Base-by-base conservation (phyloP, 2,329 filamentous ascomycete genomes). In the Alternaria rosae region DNA sequence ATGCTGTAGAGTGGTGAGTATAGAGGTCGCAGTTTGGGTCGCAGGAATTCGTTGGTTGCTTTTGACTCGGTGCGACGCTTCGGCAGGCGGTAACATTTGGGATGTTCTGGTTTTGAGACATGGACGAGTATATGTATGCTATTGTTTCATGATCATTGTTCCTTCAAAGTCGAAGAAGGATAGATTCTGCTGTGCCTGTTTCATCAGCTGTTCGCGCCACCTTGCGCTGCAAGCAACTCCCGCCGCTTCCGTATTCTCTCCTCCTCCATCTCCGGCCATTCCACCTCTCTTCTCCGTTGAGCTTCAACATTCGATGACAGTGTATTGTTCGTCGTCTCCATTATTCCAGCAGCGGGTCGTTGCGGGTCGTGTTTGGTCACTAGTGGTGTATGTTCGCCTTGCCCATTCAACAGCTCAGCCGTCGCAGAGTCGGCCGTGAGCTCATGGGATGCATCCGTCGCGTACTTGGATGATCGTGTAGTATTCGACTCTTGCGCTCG, bases 191-290 rank as follows among this genome's bases (percentile, higher is more conserved):
- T 9, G 13, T 15, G 13, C 13, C 30, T 8, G 3, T 15, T 15
- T 13, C 0, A 35, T 35, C 30, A 35, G 15, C 1, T 15, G 13
- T 15, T 38, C 15, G 17, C 42, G 23, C 17, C 2, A 0, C 17
- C 7, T 15, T 47, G 44, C n/a, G 5, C 26, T 0, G 25, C 23
- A 48, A 48, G 45, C 11, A 20, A 30, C 4, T 30, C 25, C 1
- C 54, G 32, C 28, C 38, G 28, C 30, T 62, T 51, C 28, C 62
- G 50, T 2, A 65, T 42, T 3, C 54, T 62, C 6, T 45, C 44
- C 20, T 59, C 62, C 45, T 62, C 62, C 43, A 35, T 56, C 25
- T 65, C 59, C 11, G 62, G 41, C 58, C 62, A 65, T 26, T 65
- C 58, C 28, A 65, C 35, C 32, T 62, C 59, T 32, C 56, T 47